Percentiles rank a stretch among this genome's conserved stretches.
Conservation (phyloP, 2,329 filamentous ascomycete species). For the Phyllosticta citrichinensis region DNA sequence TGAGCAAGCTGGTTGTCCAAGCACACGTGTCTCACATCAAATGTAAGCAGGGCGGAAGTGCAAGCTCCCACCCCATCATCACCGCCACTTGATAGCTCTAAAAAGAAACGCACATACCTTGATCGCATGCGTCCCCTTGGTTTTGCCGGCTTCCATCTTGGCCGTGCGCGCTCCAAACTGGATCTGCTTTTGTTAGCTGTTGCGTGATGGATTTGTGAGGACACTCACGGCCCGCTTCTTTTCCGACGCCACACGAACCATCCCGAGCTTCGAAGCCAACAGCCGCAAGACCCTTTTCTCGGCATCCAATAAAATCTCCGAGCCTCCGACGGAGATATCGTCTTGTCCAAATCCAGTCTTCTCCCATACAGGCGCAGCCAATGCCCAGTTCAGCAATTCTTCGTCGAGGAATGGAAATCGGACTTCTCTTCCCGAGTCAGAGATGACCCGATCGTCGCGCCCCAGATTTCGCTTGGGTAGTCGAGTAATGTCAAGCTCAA, state of each 20-base stretch:
- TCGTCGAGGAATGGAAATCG: slow-evolving; percentile 91
- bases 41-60: neutral
- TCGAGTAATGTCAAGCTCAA: slow-evolving; percentile 73
- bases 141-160: slow-evolving; percentile 40
- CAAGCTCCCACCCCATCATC: slow-evolving; percentile 8
- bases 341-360: slow-evolving; percentile 76
- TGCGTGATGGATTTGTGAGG: neutral
- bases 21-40: neutral
- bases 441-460: slow-evolving; percentile 82
- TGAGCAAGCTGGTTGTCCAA: neutral
- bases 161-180: slow-evolving; percentile 35
- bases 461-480: slow-evolving; percentile 92
- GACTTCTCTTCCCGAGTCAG: slow-evolving; percentile 79
- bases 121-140: slow-evolving; percentile 37
- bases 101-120: slow-evolving; percentile 17
- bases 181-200: slow-evolving; percentile 21
- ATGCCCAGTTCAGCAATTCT: slow-evolving; percentile 68
- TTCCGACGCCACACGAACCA: slow-evolving; percentile 64
- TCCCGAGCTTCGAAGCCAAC: slow-evolving; percentile 62
- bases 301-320: neutral
- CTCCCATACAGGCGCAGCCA: slow-evolving; percentile 63
- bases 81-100: slow-evolving; percentile 6
- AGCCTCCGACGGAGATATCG: slow-evolving; percentile 49
- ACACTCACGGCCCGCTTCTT: slow-evolving; percentile 77
- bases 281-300: slow-evolving; percentile 68